Evolutionary conservation across 2,329 filamentous ascomycete species (phyloP), one percentile per base, ranked within the genome.

Genomic region (Cylindrodendrum hubeiense): DNA sequence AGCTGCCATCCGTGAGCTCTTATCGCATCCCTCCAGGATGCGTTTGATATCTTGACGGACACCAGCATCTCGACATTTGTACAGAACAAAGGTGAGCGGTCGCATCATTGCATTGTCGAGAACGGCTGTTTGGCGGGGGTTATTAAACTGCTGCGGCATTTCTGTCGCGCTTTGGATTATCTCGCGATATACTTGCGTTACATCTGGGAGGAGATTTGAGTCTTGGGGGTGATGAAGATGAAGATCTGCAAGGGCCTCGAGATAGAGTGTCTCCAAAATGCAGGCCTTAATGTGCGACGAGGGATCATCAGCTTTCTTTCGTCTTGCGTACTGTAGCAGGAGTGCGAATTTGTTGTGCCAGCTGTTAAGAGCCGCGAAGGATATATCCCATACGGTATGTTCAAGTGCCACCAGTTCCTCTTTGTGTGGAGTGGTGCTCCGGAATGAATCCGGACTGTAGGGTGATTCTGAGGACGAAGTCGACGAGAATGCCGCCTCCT

Each of bases 61-160:
- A 21, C 56, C 39, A 0, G 22, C 26, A 15, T 73, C 67, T 1
- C 52, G 68, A n/a, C 69, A 73, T 21, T 71, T 72, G 60, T 53
- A 69, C 4, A 72, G 19, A 6, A 73, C 66, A 30, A 73, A 67
- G 3, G 64, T 57, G 5, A 73, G 37, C 3, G 70, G 68, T 7
- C 71, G 67, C 30, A 72, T 60, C 0, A 72, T 60, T 3, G 69
- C 63, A 12, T 71, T 73, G 26, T 73, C 69, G 22, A 73, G 39
- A 10, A 59, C 37, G 4, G 43, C 15, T 5, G 53, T 2, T 53
- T 46, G 13, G 24, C 24, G 10, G 41, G 30, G 60, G 26, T 58
- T n/a, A n/a, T n/a, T n/a, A n/a, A n/a, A 60, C 10, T 55, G 41
- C 4, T 53, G 49, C 15, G 63, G 67, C 33, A 67, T 61, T 5